Percentiles rank a stretch among this genome's conserved stretches.
Evolutionary conservation across 2,329 filamentous ascomycete species (phyloP).

Genomic region (Trichophyton equinum): DNA sequence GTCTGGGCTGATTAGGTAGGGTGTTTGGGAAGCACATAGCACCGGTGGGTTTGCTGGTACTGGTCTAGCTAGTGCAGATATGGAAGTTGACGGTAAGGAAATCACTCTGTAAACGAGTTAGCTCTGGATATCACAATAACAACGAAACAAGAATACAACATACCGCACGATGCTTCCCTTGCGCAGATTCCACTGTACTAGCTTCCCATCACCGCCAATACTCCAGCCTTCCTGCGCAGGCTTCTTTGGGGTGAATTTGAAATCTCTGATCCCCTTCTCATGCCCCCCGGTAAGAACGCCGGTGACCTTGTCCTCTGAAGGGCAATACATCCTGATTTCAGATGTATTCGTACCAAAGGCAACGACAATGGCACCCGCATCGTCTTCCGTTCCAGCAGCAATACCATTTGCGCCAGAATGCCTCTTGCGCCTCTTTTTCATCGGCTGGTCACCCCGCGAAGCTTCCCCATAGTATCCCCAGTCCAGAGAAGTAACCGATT

Average conservation of each 20-base stretch:
- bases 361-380: conserved; percentile 32
- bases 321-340: conserved; percentile 39
- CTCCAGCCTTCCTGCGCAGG: conserved; percentile 38
- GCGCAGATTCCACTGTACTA: conserved; percentile 41
- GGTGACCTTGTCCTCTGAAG: conserved; percentile 36
- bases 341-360: conserved; percentile 39
- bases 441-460: conserved; percentile 23
- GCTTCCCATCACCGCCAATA: conserved; percentile 40
- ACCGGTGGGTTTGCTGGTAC: conserved; percentile 31
- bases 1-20: conserved; percentile 34
- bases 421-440: conserved; percentile 42
- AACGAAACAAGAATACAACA: conserved; percentile 3
- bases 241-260: conserved; percentile 36
- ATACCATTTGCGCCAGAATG: conserved; percentile 30
- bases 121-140: conserved; percentile 3
- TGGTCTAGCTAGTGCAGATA: conserved; percentile 31
- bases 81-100: conserved; percentile 31
- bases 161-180: conserved; percentile 35
- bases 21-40: conserved; percentile 40
- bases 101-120: conserved; percentile 26
- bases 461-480: conserved; percentile 36
- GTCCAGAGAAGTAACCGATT: conserved; percentile 38
- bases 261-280: conserved; percentile 37
- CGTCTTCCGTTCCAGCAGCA: conserved; percentile 14
- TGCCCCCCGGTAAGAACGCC: conserved; percentile 35